Conservation (phyloP, 139 green algal species). For the Nannochloris sp. region DNA sequence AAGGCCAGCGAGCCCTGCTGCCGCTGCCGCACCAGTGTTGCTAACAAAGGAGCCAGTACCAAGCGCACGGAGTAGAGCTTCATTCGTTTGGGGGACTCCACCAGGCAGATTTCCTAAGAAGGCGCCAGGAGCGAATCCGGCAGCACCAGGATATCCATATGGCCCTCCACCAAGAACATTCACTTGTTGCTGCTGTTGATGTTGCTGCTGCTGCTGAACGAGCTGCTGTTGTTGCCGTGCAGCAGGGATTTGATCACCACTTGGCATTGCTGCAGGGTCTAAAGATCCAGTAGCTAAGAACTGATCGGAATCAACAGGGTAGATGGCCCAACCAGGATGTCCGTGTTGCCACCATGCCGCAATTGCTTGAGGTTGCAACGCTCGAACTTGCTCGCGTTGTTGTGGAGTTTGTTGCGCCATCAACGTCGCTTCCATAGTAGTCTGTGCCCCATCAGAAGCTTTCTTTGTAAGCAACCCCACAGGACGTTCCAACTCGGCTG, state of each 20-base stretch:
- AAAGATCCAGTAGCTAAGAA: constrained; percentile 52
- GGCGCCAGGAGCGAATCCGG: neutral
- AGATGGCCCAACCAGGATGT: constrained; percentile 79
- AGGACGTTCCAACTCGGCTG: constrained; percentile 69
- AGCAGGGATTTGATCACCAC: too few relatives aligned
- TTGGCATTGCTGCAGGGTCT: constrained; percentile 18
- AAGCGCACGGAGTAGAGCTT: constrained; percentile 5
- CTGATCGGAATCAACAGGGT: constrained; percentile 63
- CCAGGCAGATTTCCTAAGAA: neutral
- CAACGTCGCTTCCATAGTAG: constrained; percentile 64
- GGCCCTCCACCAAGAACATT: neutral
- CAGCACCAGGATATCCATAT: neutral
- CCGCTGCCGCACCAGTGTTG: neutral
- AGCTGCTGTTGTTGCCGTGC: too few relatives aligned
- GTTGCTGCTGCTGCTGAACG: neutral
- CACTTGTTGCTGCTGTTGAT: neutral
- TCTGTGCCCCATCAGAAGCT: constrained; percentile 36
- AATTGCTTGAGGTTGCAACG: constrained; percentile 60
- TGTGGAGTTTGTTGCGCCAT: constrained; percentile 55
- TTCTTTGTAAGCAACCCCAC: constrained; percentile 62
- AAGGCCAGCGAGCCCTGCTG: neutral
- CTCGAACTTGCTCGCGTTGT: constrained; percentile 63
- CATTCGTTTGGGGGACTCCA: neutral
- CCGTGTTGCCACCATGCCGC: constrained; percentile 65
- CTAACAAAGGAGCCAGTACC: neutral